Evolutionary conservation across 73 alveolate species (phyloP).

Genomic region (Tetrahymena borealis): DNA sequence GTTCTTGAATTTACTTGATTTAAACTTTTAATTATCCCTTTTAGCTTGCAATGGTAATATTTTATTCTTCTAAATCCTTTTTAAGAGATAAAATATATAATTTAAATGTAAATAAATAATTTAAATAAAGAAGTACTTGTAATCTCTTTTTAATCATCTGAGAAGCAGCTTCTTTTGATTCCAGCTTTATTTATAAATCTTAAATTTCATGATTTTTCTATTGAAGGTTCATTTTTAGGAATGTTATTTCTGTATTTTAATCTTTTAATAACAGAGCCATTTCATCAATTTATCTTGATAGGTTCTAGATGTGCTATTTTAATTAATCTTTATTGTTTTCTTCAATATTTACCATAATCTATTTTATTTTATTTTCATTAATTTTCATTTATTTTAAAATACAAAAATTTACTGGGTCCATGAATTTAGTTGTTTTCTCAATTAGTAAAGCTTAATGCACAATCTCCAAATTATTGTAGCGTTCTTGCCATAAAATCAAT

Average conservation of each 20-base stretch:
- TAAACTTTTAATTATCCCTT: not conserved
- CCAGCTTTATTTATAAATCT: not conserved
- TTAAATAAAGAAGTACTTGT: not conserved
- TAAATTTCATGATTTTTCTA: not conserved
- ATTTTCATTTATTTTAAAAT: not conserved
- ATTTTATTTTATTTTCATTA: not conserved
- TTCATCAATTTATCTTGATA: not conserved
- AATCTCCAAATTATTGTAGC: not conserved
- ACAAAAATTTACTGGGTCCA: not conserved
- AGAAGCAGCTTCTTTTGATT: not conserved
- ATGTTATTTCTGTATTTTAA: not conserved
- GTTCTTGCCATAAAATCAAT: not conserved
- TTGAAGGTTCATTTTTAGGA: not conserved
- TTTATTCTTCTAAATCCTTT: not conserved
- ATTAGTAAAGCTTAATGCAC: not conserved
- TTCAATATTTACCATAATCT: not conserved
- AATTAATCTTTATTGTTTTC: not conserved
- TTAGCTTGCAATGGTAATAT: not conserved
- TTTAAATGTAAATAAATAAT: not conserved
- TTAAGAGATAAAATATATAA: not conserved
- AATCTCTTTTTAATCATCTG: not conserved
- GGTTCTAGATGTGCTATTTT: not conserved
- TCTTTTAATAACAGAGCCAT: not conserved
- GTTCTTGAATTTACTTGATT: not conserved
- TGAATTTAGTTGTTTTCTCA: not conserved